These are phyloP conservation scores for Irpex lacteus DNA, from an alignment of 1,284 basidiomycete genomes.

Conservation along the genomic window DNA sequence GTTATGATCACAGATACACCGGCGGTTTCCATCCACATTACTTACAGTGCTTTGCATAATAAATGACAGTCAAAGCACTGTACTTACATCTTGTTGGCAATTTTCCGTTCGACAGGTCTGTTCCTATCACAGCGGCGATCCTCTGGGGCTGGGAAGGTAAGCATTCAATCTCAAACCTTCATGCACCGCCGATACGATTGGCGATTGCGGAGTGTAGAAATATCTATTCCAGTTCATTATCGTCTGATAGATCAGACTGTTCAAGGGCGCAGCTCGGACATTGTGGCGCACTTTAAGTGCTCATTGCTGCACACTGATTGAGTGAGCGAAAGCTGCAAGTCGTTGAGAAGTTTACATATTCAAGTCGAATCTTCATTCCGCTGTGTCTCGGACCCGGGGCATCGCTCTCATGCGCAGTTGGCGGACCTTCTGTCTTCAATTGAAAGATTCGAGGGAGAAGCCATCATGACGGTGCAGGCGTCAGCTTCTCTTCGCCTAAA, in stretches of 20 bases:
- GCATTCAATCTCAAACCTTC: background rate
- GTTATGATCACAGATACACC: background rate
- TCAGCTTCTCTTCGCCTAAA: no score
- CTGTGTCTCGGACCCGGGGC: background rate
- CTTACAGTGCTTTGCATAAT: no score
- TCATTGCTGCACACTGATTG: background rate
- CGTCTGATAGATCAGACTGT: background rate
- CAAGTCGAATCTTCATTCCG: background rate
- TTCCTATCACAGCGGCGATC: background rate
- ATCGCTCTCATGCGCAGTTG: background rate
- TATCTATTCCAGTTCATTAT: background rate
- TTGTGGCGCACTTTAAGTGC: background rate
- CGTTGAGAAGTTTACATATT: no score
- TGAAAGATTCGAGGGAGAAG: no score
- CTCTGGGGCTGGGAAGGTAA: background rate
- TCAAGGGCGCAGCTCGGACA: background rate
- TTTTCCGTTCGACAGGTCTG: background rate
- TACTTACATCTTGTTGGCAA: background rate
- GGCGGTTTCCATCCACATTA: background rate
- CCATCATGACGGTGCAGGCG: no score
- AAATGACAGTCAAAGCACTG: no score
- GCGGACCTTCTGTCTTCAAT: background rate
- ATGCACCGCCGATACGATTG: background rate
- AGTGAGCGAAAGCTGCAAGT: no score
- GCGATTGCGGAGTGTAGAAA: background rate